A percentile compares a stretch with the other conserved stretches of the same genome.
Evolutionary conservation across 75 land plant genomes (phyloP).

Genomic region (Pinus tabuliformis): DNA sequence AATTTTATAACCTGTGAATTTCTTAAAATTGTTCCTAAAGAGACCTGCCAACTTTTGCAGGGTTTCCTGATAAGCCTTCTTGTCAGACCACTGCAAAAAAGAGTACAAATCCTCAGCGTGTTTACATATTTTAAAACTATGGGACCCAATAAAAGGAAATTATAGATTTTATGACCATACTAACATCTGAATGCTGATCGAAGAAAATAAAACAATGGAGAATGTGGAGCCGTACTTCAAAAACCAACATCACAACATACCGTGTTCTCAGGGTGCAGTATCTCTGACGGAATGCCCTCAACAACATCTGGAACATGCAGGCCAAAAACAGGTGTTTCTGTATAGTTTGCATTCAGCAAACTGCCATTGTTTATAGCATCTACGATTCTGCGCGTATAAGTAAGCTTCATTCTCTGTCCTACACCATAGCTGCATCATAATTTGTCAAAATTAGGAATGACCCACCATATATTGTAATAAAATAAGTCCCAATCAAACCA

Average conservation of each 20-base stretch:
- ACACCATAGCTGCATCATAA: slow-evolving; percentile 24
- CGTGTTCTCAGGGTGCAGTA: slow-evolving; percentile 21
- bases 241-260: neutral
- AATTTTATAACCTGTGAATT: slow-evolving; percentile 31
- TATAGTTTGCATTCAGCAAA: slow-evolving; percentile 17
- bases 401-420: slow-evolving; percentile 24
- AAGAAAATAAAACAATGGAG: neutral
- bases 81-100: slow-evolving; percentile 36
- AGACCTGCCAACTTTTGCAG: slow-evolving; percentile 30
- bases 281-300: slow-evolving; percentile 20
- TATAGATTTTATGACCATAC: neutral
- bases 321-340: slow-evolving; percentile 17
- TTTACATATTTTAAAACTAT: neutral
- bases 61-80: slow-evolving; percentile 30
- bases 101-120: neutral
- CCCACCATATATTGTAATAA: neutral
- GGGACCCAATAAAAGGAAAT: neutral
- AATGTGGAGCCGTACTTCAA: neutral
- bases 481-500: neutral
- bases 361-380: slow-evolving; percentile 26
- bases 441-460: neutral
- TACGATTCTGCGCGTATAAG: slow-evolving; percentile 19
- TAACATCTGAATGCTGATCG: no score
- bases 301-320: slow-evolving; percentile 21
- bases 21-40: slow-evolving; percentile 29